Base-by-base conservation (phyloP, 1,284 basidiomycete species). In the Tetrapyrgos nigripes region DNA sequence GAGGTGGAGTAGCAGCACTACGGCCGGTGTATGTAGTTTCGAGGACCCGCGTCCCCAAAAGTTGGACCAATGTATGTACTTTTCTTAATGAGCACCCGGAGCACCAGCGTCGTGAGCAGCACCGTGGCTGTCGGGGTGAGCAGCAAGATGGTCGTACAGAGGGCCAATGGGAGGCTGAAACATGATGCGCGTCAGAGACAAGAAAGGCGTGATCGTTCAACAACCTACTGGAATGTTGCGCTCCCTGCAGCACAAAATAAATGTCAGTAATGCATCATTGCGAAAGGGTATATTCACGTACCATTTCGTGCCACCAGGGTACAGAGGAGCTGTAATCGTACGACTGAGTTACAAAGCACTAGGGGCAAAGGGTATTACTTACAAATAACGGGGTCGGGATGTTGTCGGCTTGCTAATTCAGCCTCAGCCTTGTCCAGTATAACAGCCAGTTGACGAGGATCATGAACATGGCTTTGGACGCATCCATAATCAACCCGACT, bases 301-400 rank as follows among this genome's bases (percentile, higher is more conserved):
- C 93, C 93, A 96, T 80, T 95, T 95, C 27, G 92, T 93, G 60
- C 94, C 94, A 63, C 89, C 93, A 52, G 93, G 92, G 71, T 87
- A 90, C 49, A 82, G 70, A 47, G 93, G 83, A 60, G 88, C 94
- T 96, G 63, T 28, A 57, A 17, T 17, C 23, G 23, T 14, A 13
- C 8, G 44, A 48, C 63, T 54, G 48, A 49, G 63, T 64, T 28
- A 55, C 52, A 48, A n/a, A 14, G 17, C 26, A 23, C 21, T 21
- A 23, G 14, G 14, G 40, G 62, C 23, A 62, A n/a, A 29, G 33
- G n/a, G 11, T 19, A 47, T 37, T 24, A 76, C 77, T 71, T 76
- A 97, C 96, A 79, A 75, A 91, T 90, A 76, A 96, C 95, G 51
- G 96, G 96, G 76, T 97, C 96, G 11, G 95, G 96, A 73, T 98